Evolutionary conservation across 2,329 filamentous ascomycete genomes (phyloP).

Genomic region (Paraconiothyrium brasiliense): DNA sequence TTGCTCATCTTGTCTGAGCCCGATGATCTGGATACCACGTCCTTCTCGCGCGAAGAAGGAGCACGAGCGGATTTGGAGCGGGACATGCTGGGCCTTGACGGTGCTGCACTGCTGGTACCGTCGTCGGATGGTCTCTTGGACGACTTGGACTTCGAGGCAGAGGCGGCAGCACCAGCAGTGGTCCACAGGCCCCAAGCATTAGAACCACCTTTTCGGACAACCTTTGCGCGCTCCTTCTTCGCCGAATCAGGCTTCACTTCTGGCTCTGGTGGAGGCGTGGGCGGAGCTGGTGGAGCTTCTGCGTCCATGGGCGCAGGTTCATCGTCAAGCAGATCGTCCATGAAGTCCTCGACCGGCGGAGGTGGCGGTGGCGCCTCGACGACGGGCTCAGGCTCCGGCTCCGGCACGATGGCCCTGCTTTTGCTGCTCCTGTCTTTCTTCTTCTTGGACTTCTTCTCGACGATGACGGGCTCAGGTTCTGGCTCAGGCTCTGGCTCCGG

Average conservation of each 20-base stretch:
- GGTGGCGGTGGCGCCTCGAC: conserved; percentile 44
- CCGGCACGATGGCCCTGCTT: conserved; percentile 19
- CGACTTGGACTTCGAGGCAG: conserved; percentile 52
- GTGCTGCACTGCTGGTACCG: conserved; percentile 31
- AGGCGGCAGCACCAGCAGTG: conserved; percentile 53
- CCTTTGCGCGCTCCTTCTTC: conserved; percentile 79
- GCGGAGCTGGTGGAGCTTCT: conserved; percentile 47
- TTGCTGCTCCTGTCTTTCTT: conserved; percentile 45
- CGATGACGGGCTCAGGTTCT: conserved; percentile 29
- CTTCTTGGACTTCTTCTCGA: conserved; percentile 49
- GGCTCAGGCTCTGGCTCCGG: conserved; percentile 30
- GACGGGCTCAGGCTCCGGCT: conserved; percentile 23
- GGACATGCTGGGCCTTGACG: conserved; percentile 54
- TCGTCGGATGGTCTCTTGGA: conserved; percentile 46
- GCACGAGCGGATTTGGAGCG: conserved; percentile 66
- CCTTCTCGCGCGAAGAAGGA: conserved; percentile 63
- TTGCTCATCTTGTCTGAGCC: conserved; percentile 75
- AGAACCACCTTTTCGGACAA: conserved; percentile 73
- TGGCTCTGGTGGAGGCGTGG: conserved; percentile 56
- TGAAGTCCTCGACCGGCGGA: conserved; percentile 32
- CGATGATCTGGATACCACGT: conserved; percentile 70
- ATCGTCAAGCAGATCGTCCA: conserved; percentile 32
- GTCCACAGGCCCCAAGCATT: conserved; percentile 82
- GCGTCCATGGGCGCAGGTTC: conserved; percentile 37
- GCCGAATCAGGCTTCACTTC: conserved; percentile 58